Conservation (phyloP, 768 basidiomycete species). For the Mycena olivaceomarginata region DNA sequence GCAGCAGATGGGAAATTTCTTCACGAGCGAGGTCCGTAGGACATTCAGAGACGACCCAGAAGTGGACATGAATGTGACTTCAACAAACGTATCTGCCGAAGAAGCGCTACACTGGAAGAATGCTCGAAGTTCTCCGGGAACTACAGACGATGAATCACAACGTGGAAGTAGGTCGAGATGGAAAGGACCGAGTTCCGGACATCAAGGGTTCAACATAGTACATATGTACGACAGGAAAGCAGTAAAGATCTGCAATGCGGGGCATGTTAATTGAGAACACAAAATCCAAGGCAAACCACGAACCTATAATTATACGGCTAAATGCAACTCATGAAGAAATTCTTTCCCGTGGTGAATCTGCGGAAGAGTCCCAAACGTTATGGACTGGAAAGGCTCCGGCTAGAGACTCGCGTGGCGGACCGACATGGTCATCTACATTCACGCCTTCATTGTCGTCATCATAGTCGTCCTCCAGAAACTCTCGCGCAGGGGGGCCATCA, state of each 20-base stretch:
- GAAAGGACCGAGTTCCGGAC: background rate
- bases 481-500: constrained; percentile 81
- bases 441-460: constrained; percentile 67
- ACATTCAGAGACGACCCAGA: too few species aligned
- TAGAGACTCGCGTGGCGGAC: background rate
- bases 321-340: background rate
- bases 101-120: too few species aligned
- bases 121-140: too few species aligned
- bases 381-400: background rate
- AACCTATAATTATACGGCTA: constrained; percentile 3
- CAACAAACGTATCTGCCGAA: too few species aligned
- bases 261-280: background rate
- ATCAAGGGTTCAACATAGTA: background rate
- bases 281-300: background rate
- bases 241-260: background rate
- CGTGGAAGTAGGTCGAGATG: background rate
- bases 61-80: too few species aligned
- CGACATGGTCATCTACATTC: constrained; percentile 15
- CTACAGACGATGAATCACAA: too few species aligned
- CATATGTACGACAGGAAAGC: background rate
- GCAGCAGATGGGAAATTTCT: too few species aligned
- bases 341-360: background rate
- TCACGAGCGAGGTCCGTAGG: too few species aligned
- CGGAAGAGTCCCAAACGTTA: background rate
- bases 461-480: constrained; percentile 77